Evolutionary conservation across 179 eudicot species (phyloP), one percentile per base, ranked within the genome.

Genomic region (Gypsophila paniculata): DNA sequence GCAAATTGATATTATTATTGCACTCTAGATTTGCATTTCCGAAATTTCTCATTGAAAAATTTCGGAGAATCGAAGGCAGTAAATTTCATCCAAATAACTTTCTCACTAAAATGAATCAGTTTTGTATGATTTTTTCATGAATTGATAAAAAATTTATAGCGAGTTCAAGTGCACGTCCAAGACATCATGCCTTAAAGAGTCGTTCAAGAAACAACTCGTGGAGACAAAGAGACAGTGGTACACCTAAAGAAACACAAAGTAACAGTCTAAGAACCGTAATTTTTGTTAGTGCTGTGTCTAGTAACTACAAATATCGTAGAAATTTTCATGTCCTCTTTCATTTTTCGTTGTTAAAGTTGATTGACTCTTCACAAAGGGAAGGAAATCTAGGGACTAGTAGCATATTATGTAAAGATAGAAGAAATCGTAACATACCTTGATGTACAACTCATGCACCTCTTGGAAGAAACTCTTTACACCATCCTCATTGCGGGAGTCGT

Each of bases 381-480:
- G 25, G 3, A 52, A 70, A 74, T 29, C n/a, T 36, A 32, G 22
- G 23, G 54, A 61, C 48, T 69, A 70, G 42, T 53, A 69, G 44
- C 57, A 64, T 23, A 69, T 5, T 14, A 22, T 23, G 64, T 39
- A 18, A 49, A 54, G 29, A 51, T 52, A 29, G n/a, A 23, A 53
- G 52, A 72, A 29, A 42, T 49, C 55, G 46, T 19, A 70, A 46
- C 77, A 78, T 77, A 86, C 98, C 97, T 93, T 93, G 80, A 89
- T 91, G 80, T 93, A 93, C 53, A 93, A 79, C 80, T 93, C 98
- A 71, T 93, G 98, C 79, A 93, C 96, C 82, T 93, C 98, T 73
- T 91, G 98, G 82, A 93, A 93, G 85, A 93, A 91, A 82, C 96
- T 89, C 81, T 88, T 93, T 78, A 93, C 89, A 23, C 98, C 98